phyloP scores from a whole-genome alignment of 2,329 filamentous ascomycete genomes.

The Lecanosticta acicola region DNA sequence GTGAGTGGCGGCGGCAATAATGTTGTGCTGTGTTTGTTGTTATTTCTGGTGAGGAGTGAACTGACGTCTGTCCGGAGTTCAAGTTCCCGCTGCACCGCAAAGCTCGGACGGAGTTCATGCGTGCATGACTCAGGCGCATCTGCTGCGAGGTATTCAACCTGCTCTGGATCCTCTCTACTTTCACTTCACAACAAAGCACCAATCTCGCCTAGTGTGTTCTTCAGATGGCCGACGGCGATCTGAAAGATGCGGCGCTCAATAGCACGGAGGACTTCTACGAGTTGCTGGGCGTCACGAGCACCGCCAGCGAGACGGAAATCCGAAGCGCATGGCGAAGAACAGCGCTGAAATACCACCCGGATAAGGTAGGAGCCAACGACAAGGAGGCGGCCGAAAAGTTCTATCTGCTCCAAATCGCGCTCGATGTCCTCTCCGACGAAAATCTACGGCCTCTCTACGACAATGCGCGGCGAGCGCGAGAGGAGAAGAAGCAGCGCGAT shows the following conservation, averaged over 20 bases:
- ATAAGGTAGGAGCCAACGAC: slow-evolving; percentile 66
- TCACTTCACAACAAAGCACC: background rate
- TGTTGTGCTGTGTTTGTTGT: background rate
- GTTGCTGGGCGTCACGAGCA: slow-evolving; percentile 62
- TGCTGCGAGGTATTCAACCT: background rate
- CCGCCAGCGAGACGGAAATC: slow-evolving; percentile 65
- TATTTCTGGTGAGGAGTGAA: background rate
- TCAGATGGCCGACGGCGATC: slow-evolving; percentile 35
- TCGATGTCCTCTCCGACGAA: slow-evolving; percentile 71
- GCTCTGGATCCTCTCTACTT: background rate
- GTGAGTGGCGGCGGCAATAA: background rate
- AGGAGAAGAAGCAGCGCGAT: slow-evolving; percentile 64
- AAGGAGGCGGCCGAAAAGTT: slow-evolving; percentile 69
- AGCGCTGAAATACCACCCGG: slow-evolving; percentile 86
- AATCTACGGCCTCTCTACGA: slow-evolving; percentile 73
- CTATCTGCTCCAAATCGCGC: slow-evolving; percentile 78
- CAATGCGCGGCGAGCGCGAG: slow-evolving; percentile 62
- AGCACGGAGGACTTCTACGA: slow-evolving; percentile 64
- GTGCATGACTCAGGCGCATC: background rate
- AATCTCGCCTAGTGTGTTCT: background rate
- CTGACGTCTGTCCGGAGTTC: background rate
- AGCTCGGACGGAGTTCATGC: background rate
- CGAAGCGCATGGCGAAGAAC: slow-evolving; percentile 78
- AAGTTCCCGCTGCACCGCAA: background rate
- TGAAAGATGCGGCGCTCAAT: slow-evolving; percentile 39